Percentiles rank a stretch among this genome's conserved stretches.
phyloP scores from a whole-genome alignment of 257 asterid species.

The Nicotiana obtusifolia region DNA sequence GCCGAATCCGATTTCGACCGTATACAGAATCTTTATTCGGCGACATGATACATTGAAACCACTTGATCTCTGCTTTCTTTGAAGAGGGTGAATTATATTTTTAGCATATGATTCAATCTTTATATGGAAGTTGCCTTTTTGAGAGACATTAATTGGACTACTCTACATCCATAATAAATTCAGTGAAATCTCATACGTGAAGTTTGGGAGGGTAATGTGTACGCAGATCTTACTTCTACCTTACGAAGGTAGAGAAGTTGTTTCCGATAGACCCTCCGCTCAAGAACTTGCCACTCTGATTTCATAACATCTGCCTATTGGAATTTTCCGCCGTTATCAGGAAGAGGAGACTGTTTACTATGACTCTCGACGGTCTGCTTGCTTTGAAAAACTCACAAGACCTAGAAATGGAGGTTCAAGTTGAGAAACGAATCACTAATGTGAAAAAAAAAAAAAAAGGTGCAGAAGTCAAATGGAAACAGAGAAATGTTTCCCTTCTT shows the following conservation, averaged over 20 bases:
- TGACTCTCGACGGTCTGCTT: too few relatives aligned
- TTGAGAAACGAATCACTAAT: constrained; percentile 76
- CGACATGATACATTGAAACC: background rate
- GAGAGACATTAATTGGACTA: background rate
- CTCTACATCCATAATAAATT: too few relatives aligned
- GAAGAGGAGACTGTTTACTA: constrained; percentile 75
- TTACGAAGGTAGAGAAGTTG: too few relatives aligned
- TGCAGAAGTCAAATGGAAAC: constrained; percentile 17
- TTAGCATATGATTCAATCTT: too few relatives aligned
- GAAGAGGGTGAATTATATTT: background rate
- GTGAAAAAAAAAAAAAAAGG: constrained; percentile 89
- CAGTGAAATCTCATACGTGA: too few relatives aligned
- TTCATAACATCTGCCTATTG: background rate
- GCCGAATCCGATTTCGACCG: too few relatives aligned
- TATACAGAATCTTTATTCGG: background rate
- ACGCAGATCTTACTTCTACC: too few relatives aligned
- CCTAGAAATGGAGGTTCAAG: constrained; percentile 80
- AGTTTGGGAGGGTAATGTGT: too few relatives aligned
- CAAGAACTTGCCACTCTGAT: too few relatives aligned
- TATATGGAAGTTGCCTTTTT: background rate
- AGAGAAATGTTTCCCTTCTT: background rate
- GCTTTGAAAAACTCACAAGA: constrained; percentile 55
- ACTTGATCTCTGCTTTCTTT: background rate
- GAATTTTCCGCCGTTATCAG: constrained; percentile 25
- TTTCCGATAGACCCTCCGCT: too few relatives aligned